Percentiles rank a stretch among this genome's conserved stretches.
These are phyloP conservation scores for Xylaria bambusicola DNA, from an alignment of 495 filamentous ascomycete species.

Conservation along the genomic window DNA sequence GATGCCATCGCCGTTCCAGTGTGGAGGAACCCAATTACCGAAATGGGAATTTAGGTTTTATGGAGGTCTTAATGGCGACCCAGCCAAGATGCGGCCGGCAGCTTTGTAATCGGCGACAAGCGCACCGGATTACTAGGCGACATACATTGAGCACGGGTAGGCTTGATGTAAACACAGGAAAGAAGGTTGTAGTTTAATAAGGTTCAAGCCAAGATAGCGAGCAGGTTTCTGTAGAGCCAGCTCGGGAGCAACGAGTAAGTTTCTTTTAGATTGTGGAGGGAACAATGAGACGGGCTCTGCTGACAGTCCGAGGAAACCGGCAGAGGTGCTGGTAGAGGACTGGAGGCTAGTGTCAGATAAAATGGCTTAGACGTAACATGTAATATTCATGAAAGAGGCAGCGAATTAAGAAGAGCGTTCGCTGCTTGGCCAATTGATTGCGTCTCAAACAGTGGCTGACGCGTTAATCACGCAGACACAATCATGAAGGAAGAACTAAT, in stretches of 20 bases:
- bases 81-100: not conserved
- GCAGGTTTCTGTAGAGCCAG: not conserved
- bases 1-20: constrained; percentile 36
- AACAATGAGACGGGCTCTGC: not conserved
- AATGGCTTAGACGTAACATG: not conserved
- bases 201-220: not conserved
- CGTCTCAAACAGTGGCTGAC: constrained; percentile 21
- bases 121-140: constrained; percentile 31
- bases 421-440: constrained; percentile 12
- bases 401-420: constrained; percentile 5
- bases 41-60: constrained; percentile 3
- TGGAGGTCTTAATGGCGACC: constrained; percentile 1
- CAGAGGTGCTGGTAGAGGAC: not conserved
- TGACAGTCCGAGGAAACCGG: not conserved
- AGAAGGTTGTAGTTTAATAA: not conserved
- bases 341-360: not conserved
- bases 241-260: not conserved
- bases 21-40: constrained; percentile 1
- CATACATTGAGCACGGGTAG: constrained; percentile 28
- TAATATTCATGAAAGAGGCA: constrained; percentile 10
- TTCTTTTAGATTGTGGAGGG: constrained; percentile 1
- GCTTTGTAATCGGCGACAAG: constrained; percentile 14
- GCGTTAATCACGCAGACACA: constrained; percentile 18
- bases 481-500: not conserved
- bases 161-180: not conserved